Evolutionary conservation across 1,139 yeast genomes (phyloP).

Genomic region (Pneumocystis murina): DNA sequence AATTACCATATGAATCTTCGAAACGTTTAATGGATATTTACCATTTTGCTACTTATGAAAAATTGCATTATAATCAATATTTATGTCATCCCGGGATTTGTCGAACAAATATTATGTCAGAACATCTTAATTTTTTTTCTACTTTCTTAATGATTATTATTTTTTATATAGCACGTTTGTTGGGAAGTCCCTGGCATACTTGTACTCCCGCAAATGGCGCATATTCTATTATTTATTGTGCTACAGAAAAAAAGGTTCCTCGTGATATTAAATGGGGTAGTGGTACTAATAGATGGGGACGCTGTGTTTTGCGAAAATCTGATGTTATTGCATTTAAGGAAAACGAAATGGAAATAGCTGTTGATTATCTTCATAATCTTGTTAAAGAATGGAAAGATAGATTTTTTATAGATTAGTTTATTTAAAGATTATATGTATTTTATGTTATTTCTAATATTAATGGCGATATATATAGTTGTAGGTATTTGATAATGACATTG

Average conservation of each 20-base stretch:
- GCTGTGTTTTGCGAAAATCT: conserved; percentile 3
- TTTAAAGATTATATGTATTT: neutral
- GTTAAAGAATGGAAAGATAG: conserved; percentile 3
- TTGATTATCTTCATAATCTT: conserved; percentile 29
- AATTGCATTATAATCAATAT: conserved; percentile 50
- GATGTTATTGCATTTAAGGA: conserved; percentile 5
- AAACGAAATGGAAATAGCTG: conserved; percentile 16
- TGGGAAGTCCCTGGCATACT: conserved; percentile 80
- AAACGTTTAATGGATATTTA: conserved; percentile 73
- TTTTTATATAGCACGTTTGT: conserved; percentile 67
- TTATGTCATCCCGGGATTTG: conserved; percentile 91
- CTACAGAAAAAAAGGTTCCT: conserved; percentile 20
- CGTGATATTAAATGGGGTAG: conserved; percentile 9
- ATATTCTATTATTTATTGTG: conserved; percentile 58
- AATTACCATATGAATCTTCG: conserved; percentile 78
- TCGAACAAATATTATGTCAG: conserved; percentile 64
- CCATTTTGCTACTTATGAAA: conserved; percentile 38
- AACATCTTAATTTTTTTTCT: conserved; percentile 60
- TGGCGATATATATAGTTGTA: neutral
- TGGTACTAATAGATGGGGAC: conserved; percentile 24
- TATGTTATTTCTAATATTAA: neutral
- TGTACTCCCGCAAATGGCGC: conserved; percentile 83
- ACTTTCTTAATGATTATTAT: conserved; percentile 71
- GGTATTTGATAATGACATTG: neutral
- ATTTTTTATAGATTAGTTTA: neutral